Evolutionary conservation across 2,329 filamentous ascomycete species (phyloP), one percentile per base, ranked within the genome.

Genomic region (Aureobasidium pullulans): DNA sequence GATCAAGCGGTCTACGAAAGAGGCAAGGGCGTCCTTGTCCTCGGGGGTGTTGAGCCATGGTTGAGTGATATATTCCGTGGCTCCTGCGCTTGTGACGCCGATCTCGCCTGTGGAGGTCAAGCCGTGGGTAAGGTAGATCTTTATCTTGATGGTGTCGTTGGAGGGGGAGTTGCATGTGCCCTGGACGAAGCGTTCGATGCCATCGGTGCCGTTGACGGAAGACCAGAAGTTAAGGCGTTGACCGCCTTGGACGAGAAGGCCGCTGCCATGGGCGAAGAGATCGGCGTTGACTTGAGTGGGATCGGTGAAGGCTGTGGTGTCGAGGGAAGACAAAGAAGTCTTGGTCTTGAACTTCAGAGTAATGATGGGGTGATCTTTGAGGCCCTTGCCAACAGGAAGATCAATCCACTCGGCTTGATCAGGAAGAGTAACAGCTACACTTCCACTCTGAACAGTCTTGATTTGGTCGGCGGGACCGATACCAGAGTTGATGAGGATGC

Each of bases 71-170:
- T 81, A 69, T 31, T 75, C 69, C 46, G 76, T 75, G 37, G 73
- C 66, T 13, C 74, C 71, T 1, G 66, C 66, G 3, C 67, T 63
- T 8, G 68, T 71, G 49, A 73, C 71, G 8, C 47, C 57, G 6
- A 59, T 34, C 29, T 50, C 47, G 16, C 80, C 79, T 0, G 72
- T 67, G 2, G 80, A 82, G 6, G 74, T 72, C 23, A 82, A 71
- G 1, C 81, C 81, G 0, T 79, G 82, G 0, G 81, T 83, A 8
- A 80, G 80, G 69, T 83, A 83, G 4, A 83, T 68, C 66, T 83
- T 83, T 19, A 83, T 71, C 0, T 80, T 82, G 54, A 83, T 78
- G 61, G 78, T 81, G 60, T 77, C 72, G 54, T 52, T 36, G 13
- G 58, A 60, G 39, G 57, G 57, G 2, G 60, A 72, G 62, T 75